Conservation (phyloP, 2,329 filamentous ascomycete species). For the Acephala macrosclerotiorum region DNA sequence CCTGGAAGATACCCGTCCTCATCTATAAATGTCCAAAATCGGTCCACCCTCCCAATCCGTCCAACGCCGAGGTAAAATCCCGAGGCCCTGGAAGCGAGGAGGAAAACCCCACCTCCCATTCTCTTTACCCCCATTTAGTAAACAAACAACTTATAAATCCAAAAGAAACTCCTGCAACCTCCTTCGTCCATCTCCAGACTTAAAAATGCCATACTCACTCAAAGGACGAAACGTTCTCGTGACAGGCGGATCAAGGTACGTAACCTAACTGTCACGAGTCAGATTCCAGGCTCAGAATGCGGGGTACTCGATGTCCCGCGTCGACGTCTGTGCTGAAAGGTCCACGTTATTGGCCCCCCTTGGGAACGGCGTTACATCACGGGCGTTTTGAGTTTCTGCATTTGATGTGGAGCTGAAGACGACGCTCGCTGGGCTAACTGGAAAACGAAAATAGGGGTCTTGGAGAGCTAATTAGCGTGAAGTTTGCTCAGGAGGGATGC, state of each 20-base stretch:
- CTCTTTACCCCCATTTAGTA: slow-evolving; percentile 2
- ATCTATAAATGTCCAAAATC: background rate
- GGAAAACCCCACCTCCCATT: background rate
- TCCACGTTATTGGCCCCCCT: background rate
- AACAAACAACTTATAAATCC: background rate
- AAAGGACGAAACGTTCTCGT: slow-evolving; percentile 68
- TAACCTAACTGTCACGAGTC: slow-evolving; percentile 13
- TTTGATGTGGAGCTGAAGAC: background rate
- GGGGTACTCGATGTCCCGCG: background rate
- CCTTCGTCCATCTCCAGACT: background rate
- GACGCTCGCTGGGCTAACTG: background rate
- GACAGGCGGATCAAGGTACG: slow-evolving; percentile 68
- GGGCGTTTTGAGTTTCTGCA: background rate
- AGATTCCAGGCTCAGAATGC: slow-evolving; percentile 7
- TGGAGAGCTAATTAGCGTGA: slow-evolving; percentile 64
- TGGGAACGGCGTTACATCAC: background rate
- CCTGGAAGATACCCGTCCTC: background rate
- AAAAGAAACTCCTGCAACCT: background rate
- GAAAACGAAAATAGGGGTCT: slow-evolving; percentile 59
- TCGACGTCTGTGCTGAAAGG: background rate
- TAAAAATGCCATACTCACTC: slow-evolving; percentile 67
- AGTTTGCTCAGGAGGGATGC: slow-evolving; percentile 68
- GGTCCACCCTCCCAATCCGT: background rate
- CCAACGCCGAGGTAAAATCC: background rate
- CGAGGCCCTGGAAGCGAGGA: background rate